A percentile compares a stretch with the other conserved stretches of the same genome.
phyloP scores from a whole-genome alignment of 2,329 filamentous ascomycete species.

The Samsoniella hepiali region DNA sequence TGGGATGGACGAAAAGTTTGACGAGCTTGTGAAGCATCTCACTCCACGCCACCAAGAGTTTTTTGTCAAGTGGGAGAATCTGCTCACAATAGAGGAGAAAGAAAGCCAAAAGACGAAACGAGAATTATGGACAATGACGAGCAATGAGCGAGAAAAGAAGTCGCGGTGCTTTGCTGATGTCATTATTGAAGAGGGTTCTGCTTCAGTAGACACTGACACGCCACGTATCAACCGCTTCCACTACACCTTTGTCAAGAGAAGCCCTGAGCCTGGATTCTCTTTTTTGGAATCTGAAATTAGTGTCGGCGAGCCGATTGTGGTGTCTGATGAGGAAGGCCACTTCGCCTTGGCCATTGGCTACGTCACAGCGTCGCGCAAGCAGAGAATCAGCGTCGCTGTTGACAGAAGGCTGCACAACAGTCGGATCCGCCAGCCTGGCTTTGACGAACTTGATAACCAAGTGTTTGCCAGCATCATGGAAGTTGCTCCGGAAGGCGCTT shows the following conservation, averaged over 20 bases:
- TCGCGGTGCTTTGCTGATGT: constrained; percentile 89
- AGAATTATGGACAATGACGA: constrained; percentile 96
- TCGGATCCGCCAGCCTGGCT: constrained; percentile 69
- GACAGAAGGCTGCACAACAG: constrained; percentile 87
- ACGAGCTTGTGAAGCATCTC: constrained; percentile 75
- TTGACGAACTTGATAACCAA: constrained; percentile 75
- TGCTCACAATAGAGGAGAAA: constrained; percentile 91
- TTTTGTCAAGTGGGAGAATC: constrained; percentile 90
- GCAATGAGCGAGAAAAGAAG: constrained; percentile 78
- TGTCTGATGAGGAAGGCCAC: constrained; percentile 92
- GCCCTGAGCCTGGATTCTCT: constrained; percentile 61
- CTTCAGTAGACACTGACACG: constrained; percentile 63
- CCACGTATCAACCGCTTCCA: constrained; percentile 87
- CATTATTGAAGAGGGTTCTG: constrained; percentile 74
- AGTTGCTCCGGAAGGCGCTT: constrained; percentile 56
- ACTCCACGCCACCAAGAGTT: constrained; percentile 72
- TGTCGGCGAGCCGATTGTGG: constrained; percentile 87
- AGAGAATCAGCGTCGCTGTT: constrained; percentile 80
- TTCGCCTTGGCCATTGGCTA: constrained; percentile 93
- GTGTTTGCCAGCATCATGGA: constrained; percentile 91
- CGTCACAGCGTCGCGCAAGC: constrained; percentile 71
- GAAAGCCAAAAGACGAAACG: constrained; percentile 82
- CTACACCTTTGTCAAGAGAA: constrained; percentile 79
- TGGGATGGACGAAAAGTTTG: constrained; percentile 76
- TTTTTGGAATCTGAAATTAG: constrained; percentile 88